phyloP scores from a whole-genome alignment of 2,329 filamentous ascomycete species.

The Ramularia endophylla region DNA sequence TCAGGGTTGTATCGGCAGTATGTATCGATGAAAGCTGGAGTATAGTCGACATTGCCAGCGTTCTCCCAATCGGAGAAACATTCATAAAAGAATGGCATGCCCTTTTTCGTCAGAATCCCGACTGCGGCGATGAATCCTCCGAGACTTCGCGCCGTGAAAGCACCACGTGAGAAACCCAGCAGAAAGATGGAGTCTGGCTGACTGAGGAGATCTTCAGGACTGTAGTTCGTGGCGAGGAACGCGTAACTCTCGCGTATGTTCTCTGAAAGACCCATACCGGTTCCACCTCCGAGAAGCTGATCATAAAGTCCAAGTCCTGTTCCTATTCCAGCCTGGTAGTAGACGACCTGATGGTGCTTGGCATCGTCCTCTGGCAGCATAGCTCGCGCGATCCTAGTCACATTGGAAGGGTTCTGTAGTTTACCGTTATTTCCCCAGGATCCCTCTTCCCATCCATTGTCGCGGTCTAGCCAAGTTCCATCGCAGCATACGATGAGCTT shows the following conservation, averaged over 20 bases:
- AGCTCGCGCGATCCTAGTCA: conserved; percentile 32
- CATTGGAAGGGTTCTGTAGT: conserved; percentile 31
- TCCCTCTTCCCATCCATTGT: conserved; percentile 28
- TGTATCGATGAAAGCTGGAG: conserved; percentile 26
- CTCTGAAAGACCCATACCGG: conserved; percentile 31
- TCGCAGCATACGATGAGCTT: conserved; percentile 23
- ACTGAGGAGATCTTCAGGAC: conserved; percentile 23
- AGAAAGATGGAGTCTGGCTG: conserved; percentile 40
- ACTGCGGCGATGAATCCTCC: conserved; percentile 41
- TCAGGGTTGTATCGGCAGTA: conserved; percentile 22
- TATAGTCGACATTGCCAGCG: conserved; percentile 24
- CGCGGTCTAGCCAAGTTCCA: conserved; percentile 33
- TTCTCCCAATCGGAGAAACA: conserved; percentile 31
- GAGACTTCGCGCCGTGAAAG: conserved; percentile 39
- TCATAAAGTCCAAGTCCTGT: conserved; percentile 30
- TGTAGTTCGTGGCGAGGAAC: conserved; percentile 57
- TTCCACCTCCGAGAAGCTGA: conserved; percentile 30
- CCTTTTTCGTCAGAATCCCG: conserved; percentile 35
- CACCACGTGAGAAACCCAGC: conserved; percentile 42
- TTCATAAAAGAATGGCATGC: conserved; percentile 31
- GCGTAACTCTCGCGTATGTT: conserved; percentile 58
- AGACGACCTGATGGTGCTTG: conserved; percentile 34
- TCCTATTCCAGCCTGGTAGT: conserved; percentile 34
- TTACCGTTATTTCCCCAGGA: conserved; percentile 21
- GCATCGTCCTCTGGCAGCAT: conserved; percentile 29